Conservation (phyloP, 2,329 filamentous ascomycete genomes). For the Eutypella sp. region DNA sequence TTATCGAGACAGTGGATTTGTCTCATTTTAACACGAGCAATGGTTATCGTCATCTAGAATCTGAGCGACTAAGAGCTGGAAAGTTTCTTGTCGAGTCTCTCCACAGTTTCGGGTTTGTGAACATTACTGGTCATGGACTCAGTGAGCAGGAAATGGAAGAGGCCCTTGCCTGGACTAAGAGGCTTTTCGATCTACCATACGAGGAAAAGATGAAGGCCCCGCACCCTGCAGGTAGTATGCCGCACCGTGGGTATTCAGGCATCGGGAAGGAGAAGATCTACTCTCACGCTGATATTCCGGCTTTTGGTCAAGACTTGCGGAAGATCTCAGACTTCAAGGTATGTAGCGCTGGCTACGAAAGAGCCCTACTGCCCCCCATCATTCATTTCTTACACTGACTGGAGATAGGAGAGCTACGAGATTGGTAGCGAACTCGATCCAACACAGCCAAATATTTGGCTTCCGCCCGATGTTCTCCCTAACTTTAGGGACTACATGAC, state of each 20-base stretch:
- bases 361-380: background rate
- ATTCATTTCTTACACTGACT: background rate
- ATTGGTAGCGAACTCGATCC: slow-evolving; percentile 38
- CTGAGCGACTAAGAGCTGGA: slow-evolving; percentile 2
- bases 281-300: slow-evolving; percentile 9
- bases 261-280: slow-evolving; percentile 18
- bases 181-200: slow-evolving; percentile 15
- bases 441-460: slow-evolving; percentile 42
- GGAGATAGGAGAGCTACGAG: slow-evolving; percentile 34
- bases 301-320: slow-evolving; percentile 6
- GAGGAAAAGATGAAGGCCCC: slow-evolving; percentile 19
- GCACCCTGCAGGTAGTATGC: slow-evolving; percentile 13
- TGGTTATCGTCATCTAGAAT: background rate
- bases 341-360: background rate
- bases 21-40: slow-evolving; percentile 3
- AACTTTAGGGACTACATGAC: slow-evolving; percentile 35
- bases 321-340: slow-evolving; percentile 20
- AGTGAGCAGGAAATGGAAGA: slow-evolving; percentile 9
- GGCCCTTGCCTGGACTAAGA: slow-evolving; percentile 14
- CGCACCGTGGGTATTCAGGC: slow-evolving; percentile 19
- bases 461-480: slow-evolving; percentile 38
- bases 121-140: slow-evolving; percentile 14
- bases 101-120: slow-evolving; percentile 11
- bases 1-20: slow-evolving; percentile 8
- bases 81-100: slow-evolving; percentile 12